Evolutionary conservation across 805 yeast species (phyloP), one percentile per base, ranked within the genome.

Genomic region (Wickerhamomyces tratensis): DNA sequence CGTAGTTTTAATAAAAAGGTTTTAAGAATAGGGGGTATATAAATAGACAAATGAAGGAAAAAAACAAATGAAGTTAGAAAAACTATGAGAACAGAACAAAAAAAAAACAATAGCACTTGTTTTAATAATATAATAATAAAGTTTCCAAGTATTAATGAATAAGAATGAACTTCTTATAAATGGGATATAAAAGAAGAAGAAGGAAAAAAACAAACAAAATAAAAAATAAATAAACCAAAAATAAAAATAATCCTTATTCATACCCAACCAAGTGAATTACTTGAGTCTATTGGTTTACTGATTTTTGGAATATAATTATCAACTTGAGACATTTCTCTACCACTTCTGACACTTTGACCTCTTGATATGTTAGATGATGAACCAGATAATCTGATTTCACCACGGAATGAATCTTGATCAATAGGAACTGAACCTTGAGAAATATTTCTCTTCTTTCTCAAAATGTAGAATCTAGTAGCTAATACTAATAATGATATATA

Each of bases 221-320:
- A 31, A n/a, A 35, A 2, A n/a, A 15, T 12, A 25, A 4, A 25
- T 15, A 26, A 6, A n/a, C 7, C 26, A 38, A 30, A 29, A 15
- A 38, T 10, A 38, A 31, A 34, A 38, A 31, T 8, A 31, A 6
- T 8, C n/a, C 13, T 25, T 31, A 25, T 5, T 56, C 52, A 67
- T 39, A 51, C 61, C 89, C 89, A 82, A 33, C 89, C 89, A 45
- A 82, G 65, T 3, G 91, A 81, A 57, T 79, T 82, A 46, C 77
- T 76, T 5, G 82, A 72, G 43, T 81, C 79, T 34, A 81, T 81
- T 10, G 91, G 91, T 43, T 72, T 75, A 7, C 86, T 79, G 35
- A 82, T 82, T 36, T 60, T 67, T 39, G 69, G 74, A 37, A 67
- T 57, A 43, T 53, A 66, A 40, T 49, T 44, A 35, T 51, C 59